A percentile compares a stretch with the other conserved stretches of the same genome.
Conservation (phyloP, 495 filamentous ascomycete genomes). For the Gamarada debralockiae region DNA sequence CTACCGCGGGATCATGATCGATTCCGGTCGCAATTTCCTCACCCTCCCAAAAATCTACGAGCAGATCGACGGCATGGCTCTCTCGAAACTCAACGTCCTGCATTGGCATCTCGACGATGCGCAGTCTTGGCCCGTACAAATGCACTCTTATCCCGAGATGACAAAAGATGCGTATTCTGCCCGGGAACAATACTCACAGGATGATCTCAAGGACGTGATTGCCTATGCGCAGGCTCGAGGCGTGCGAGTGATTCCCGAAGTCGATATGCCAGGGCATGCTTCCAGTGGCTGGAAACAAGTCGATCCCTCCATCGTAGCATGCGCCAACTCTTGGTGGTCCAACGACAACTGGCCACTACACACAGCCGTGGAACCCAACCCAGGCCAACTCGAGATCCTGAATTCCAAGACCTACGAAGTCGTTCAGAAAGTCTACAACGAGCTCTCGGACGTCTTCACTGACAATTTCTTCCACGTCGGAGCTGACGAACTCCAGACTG, state of each 20-base stretch:
- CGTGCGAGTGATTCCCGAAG: constrained; percentile 46
- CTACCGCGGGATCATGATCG: constrained; percentile 48
- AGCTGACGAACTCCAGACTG: constrained; percentile 47
- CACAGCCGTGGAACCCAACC: constrained; percentile 53
- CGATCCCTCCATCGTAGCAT: constrained; percentile 47
- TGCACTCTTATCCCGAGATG: constrained; percentile 48
- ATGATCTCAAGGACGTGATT: constrained; percentile 39
- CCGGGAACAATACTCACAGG: constrained; percentile 37
- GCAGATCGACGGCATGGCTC: constrained; percentile 47
- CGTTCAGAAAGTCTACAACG: constrained; percentile 47
- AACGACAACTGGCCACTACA: constrained; percentile 48
- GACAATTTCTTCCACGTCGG: constrained; percentile 55
- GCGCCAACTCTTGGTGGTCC: constrained; percentile 52
- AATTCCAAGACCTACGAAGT: constrained; percentile 51
- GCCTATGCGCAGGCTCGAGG: constrained; percentile 43
- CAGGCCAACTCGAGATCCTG: constrained; percentile 54
- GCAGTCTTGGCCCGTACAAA: constrained; percentile 49
- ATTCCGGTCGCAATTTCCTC: constrained; percentile 49
- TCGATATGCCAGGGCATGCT: constrained; percentile 51
- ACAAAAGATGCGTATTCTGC: constrained; percentile 49
- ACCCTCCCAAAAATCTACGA: constrained; percentile 43
- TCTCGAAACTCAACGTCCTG: constrained; percentile 49
- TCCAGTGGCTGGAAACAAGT: constrained; percentile 51
- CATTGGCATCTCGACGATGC: constrained; percentile 50
- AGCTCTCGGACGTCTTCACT: constrained; percentile 46